Evolutionary conservation across 2,329 filamentous ascomycete genomes (phyloP).

Genomic region (Cryphonectria parasitica): DNA sequence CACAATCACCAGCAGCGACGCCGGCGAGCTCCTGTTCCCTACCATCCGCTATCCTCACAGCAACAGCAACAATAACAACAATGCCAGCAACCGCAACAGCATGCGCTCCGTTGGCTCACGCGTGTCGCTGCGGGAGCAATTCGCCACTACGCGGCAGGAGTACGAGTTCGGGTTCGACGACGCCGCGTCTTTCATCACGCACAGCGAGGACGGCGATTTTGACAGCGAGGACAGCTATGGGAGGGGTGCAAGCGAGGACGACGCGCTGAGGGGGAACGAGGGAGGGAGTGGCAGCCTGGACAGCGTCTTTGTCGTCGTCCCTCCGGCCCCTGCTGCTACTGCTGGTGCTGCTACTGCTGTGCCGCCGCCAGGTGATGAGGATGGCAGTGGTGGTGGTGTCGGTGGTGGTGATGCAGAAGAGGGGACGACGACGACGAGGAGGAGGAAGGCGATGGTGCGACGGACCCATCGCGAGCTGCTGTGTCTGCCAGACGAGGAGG

Average conservation of each 20-base stretch:
- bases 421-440: not conserved
- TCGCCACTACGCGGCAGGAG: constrained; percentile 50
- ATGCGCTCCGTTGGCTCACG: constrained; percentile 46
- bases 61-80: not conserved
- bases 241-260: constrained; percentile 3
- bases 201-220: constrained; percentile 24
- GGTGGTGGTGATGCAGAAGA: not conserved
- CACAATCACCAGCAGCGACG: constrained; percentile 14
- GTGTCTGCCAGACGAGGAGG: constrained; percentile 44
- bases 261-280: constrained; percentile 32
- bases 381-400: not conserved
- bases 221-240: constrained; percentile 1
- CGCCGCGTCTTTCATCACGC: constrained; percentile 48
- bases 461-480: constrained; percentile 46
- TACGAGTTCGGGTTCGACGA: constrained; percentile 55
- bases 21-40: not conserved
- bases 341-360: not conserved
- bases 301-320: constrained; percentile 23
- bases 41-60: not conserved
- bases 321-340: not conserved
- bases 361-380: not conserved
- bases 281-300: constrained; percentile 6
- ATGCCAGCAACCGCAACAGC: not conserved
- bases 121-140: constrained; percentile 53
- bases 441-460: not conserved